These are phyloP conservation scores for Nakazawaea populi DNA, from an alignment of 805 yeast species.

Conservation along the genomic window DNA sequence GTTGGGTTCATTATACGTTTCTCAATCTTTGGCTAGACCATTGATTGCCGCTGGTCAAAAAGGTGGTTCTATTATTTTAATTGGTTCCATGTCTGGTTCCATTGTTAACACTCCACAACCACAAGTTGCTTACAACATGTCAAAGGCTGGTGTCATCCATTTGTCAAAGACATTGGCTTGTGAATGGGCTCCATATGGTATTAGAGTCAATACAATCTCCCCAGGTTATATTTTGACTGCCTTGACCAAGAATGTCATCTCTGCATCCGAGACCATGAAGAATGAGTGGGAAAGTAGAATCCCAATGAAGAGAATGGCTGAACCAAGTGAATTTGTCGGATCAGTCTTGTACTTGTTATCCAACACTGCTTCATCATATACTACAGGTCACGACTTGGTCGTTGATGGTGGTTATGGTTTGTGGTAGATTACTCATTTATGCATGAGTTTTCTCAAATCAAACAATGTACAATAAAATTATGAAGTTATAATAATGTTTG, in stretches of 20 bases:
- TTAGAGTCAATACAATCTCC: constrained; percentile 71
- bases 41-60: constrained; percentile 47
- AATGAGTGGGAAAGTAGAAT: constrained; percentile 66
- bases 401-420: constrained; percentile 88
- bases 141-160: constrained; percentile 84
- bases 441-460: background rate
- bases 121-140: constrained; percentile 75
- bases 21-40: constrained; percentile 69
- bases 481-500: too few relatives aligned
- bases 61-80: constrained; percentile 58
- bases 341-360: constrained; percentile 69
- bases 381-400: constrained; percentile 77
- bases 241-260: constrained; percentile 63
- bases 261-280: constrained; percentile 54
- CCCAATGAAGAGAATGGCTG: constrained; percentile 82
- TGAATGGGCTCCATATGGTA: constrained; percentile 75
- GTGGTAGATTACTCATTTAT: constrained; percentile 37
- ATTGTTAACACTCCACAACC: constrained; percentile 78
- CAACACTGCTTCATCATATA: constrained; percentile 65
- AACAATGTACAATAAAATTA: background rate
- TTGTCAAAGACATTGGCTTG: constrained; percentile 69
- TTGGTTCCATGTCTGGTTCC: constrained; percentile 78
- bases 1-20: constrained; percentile 66
- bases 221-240: constrained; percentile 84
- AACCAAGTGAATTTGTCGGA: constrained; percentile 78